Base-by-base conservation (phyloP, 1,139 yeast species). In the Suhomyces atakaporum region DNA sequence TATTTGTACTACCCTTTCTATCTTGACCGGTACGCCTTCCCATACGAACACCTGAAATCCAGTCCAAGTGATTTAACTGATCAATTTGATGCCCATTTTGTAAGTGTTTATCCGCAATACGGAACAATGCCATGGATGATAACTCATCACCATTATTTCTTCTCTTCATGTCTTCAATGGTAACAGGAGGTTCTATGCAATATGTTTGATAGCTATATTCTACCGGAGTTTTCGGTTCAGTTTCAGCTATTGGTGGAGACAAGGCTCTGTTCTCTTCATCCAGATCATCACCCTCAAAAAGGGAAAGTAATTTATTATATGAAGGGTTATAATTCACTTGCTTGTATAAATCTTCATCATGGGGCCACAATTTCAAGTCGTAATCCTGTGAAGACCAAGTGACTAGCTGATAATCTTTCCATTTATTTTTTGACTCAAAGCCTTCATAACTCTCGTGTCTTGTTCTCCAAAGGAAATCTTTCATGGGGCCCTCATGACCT, bases 21-120 rank as follows among this genome's bases (percentile, higher is more conserved):
- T 62, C 62, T 44, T 63, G 62, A 1, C 75, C 74, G 3, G 75
- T 62, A 33, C 77, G 67, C 33, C 76, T 68, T 0, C 94, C 94
- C 63, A 78, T 79, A 37, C 92, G 70, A 5, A 92, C 95, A 31
- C 97, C 97, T 0, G 96, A 83, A 27, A 92, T 83, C 98, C 98
- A 92, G 47, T 84, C 81, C 42, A 92, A 66, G 54, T 90, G 96
- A 46, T 81, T 81, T 25, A 77, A 60, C 40, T 77, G 74, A 35
- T 54, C 61, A 39, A 45, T 52, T 33, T 41, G 52, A 29, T 53
- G 49, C 7, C 59, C 53, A 21, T 54, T 51, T 15, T 55, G 51
- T 22, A 54, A 53, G 19, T 60, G 63, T 32, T 53, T 58, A 32
- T 61, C 64, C 13, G 69, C 58, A 15, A 69, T 60, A 41, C 58